A percentile compares a stretch with the other conserved stretches of the same genome.
Evolutionary conservation across 2,329 filamentous ascomycete genomes (phyloP).

Genomic region (Trichoderma guizhouense): DNA sequence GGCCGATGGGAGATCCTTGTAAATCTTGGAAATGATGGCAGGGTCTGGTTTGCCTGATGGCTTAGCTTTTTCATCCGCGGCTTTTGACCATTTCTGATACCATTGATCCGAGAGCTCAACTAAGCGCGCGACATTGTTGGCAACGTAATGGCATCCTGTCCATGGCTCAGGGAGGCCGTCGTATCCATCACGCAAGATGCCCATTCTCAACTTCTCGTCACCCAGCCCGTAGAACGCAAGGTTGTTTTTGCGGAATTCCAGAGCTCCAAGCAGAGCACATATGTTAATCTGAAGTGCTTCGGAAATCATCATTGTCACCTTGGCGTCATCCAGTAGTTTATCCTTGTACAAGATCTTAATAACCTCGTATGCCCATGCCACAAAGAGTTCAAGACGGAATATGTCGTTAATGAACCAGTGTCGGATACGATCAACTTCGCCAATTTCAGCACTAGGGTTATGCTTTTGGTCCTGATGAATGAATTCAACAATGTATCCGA

Average conservation of each 20-base stretch:
- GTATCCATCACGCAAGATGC: constrained; percentile 62
- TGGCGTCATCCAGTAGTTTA: constrained; percentile 51
- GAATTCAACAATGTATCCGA: constrained; percentile 70
- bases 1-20: constrained; percentile 47
- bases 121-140: constrained; percentile 60
- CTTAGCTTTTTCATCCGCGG: constrained; percentile 30
- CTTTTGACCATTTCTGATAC: constrained; percentile 50
- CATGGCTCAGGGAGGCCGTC: constrained; percentile 74
- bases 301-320: constrained; percentile 54
- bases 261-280: constrained; percentile 53
- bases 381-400: constrained; percentile 66
- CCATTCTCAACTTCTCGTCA: constrained; percentile 61
- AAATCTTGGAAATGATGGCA: constrained; percentile 44
- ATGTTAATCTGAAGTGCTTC: constrained; percentile 67
- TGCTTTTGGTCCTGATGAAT: constrained; percentile 76
- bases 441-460: constrained; percentile 57
- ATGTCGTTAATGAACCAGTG: constrained; percentile 82
- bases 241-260: constrained; percentile 71
- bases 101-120: constrained; percentile 56
- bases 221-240: constrained; percentile 69
- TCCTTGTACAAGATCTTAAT: constrained; percentile 70
- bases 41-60: constrained; percentile 36
- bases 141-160: constrained; percentile 68
- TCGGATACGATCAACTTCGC: constrained; percentile 76
- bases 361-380: constrained; percentile 75